Evolutionary conservation across 202 grass and related monocot species (phyloP).

Genomic region (Saccharum hybrid): DNA sequence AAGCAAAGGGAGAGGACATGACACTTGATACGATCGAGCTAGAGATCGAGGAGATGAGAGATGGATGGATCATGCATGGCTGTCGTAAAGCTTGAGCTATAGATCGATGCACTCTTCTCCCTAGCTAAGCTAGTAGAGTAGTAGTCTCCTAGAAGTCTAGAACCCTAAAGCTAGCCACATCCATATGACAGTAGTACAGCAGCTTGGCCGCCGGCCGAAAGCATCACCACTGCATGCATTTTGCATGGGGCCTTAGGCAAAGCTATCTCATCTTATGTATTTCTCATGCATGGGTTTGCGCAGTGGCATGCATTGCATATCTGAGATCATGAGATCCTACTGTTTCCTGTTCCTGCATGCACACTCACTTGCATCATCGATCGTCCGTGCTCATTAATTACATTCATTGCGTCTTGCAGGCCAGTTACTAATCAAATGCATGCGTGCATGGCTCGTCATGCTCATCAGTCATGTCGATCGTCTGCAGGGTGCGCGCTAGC

Average conservation of each 20-base stretch:
- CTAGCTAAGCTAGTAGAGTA: neutral
- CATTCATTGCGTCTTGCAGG: neutral
- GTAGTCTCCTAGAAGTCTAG: neutral
- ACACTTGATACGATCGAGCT: constrained; percentile 39
- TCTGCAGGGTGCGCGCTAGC: neutral
- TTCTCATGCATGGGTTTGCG: neutral
- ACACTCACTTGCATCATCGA: neutral
- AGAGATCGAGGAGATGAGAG: neutral
- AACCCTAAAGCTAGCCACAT: constrained; percentile 20
- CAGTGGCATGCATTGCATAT: constrained; percentile 20
- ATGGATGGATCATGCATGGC: neutral
- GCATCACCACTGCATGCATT: neutral
- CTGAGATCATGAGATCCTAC: neutral
- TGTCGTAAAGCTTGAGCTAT: neutral
- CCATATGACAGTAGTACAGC: neutral
- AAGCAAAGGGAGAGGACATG: constrained; percentile 33
- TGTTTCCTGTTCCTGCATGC: neutral
- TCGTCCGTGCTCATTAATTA: neutral
- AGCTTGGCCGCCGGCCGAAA: neutral
- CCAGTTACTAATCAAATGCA: neutral
- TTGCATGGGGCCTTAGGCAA: neutral
- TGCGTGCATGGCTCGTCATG: neutral
- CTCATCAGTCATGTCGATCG: neutral
- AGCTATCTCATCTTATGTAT: neutral
- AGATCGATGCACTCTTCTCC: neutral